Evolutionary conservation across 805 yeast species (phyloP), one percentile per base, ranked within the genome.

Genomic region (Metschnikowia borealis): DNA sequence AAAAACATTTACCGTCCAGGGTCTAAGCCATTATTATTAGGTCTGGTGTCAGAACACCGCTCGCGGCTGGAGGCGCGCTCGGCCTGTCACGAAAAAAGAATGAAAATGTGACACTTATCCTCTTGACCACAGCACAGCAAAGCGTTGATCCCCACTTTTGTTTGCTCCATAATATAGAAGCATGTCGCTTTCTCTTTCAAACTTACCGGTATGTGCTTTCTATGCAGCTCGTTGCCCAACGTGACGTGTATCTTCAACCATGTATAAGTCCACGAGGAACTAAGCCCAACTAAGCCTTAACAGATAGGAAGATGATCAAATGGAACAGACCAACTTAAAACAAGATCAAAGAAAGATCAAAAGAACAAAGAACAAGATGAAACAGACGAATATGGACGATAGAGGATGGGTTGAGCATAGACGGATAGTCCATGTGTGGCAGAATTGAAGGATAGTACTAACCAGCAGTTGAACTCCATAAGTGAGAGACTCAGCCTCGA

Each of bases 161-260:
- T n/a, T 17, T n/a, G 46, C 23, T 31, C 26, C 23, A 29, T 11
- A 41, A 43, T 15, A 40, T 40, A 40, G 44, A n/a, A 29, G n/a
- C 17, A 52, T 52, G 55, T 52, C 68, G 40, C 60, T 73, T 40
- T 73, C 73, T 36, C 55, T 75, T 31, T 65, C 75, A 29, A 68
- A 62, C 48, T 59, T 71, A 21, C 71, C 71, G 46, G 79, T 75
- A 67, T 43, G 78, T 71, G 10, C 26, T 35, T 10, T 21, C 2
- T 26, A 15, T 29, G 8, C 34, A 39, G n/a, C 21, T 10, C 29
- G 11, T 26, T 11, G 8, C 11, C 11, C 29, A 26, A 3, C 10
- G 13, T 8, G 29, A 26, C 8, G 29, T 26, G 29, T 8, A 8
- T 26, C 29, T 26, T 26, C 29, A 26, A 26, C 11, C 29, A 26